Evolutionary conservation across 306 rosid species (phyloP), one percentile per base, ranked within the genome.

Genomic region (Sindora glabra): DNA sequence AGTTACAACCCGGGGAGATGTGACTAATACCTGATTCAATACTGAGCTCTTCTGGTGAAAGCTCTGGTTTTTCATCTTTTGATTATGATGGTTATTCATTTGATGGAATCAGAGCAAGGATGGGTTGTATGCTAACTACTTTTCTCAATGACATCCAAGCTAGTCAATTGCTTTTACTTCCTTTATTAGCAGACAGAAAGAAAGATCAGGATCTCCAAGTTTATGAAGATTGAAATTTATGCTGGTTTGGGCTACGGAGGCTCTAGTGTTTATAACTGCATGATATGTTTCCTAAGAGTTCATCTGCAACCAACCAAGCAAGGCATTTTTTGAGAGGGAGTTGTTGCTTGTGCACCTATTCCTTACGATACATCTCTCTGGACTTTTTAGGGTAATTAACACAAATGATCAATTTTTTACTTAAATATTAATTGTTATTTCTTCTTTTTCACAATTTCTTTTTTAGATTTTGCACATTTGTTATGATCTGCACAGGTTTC

Each of bases 251-350:
- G 62, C 69, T 59, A 37, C 44, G 57, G 55, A 51, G 41, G 45
- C 34, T 21, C 65, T 37, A 45, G 45, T 38, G 50, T 54, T 55
- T 11, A 52, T 79, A 74, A 80, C 36, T 59, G 48, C 41, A 85
- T 69, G 67, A 47, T 73, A 36, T 85, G 92, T 65, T 85, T 85
- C 70, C 48, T 91, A 7, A 79, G 98, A 70, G 81, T 91, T 72
- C 72, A 48, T 77, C 92, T 91, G 18, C 76, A 27, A 25, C 89
- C 96, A 48, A 77, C 59, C 75, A 83, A 85, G 77, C 79, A 85
- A 81, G 97, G 98, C 17, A 61, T 67, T 57, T 81, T 87, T 12
- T 95, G 88, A 67, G 96, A 91, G 63, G 98, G 96, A 58, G 92
- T 92, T 11, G 84, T 85, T 59, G 56, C 88, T 55, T 91, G 95